These are phyloP conservation scores for Kodamaea laetipori DNA, from an alignment of 805 yeast species.

Conservation along the genomic window DNA sequence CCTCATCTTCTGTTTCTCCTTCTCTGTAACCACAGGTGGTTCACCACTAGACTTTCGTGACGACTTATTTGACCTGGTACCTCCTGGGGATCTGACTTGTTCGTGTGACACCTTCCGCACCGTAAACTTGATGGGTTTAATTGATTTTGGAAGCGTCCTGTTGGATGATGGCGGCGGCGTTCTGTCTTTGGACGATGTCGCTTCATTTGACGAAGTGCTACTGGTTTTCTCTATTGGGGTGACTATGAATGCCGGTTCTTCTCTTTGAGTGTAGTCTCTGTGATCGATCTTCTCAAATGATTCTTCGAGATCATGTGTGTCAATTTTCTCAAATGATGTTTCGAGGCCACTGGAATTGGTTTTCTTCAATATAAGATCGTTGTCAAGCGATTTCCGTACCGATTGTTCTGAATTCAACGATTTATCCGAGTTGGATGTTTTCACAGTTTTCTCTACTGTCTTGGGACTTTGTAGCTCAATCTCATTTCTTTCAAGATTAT, in stretches of 20 bases:
- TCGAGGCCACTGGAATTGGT: too few species aligned
- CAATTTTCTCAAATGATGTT: too few species aligned
- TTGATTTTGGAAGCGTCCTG: conserved; percentile 12
- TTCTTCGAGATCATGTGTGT: too few species aligned
- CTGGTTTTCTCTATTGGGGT: neutral
- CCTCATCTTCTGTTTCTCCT: conserved; percentile 11
- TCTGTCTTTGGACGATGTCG: neutral
- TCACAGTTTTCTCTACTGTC: neutral
- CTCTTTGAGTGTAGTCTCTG: too few species aligned
- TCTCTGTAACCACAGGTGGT: neutral
- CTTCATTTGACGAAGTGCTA: neutral
- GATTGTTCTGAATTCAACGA: conserved; percentile 1
- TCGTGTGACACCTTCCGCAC: conserved; percentile 37
- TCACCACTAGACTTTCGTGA: conserved; percentile 5
- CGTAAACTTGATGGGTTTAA: conserved; percentile 35
- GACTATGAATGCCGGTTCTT: too few species aligned
- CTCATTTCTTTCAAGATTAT: too few species aligned
- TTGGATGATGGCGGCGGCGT: neutral
- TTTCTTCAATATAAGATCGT: too few species aligned
- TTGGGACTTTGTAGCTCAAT: too few species aligned
- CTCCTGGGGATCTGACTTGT: conserved; percentile 18
- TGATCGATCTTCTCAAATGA: too few species aligned
- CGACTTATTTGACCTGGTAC: conserved; percentile 1
- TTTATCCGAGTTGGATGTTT: neutral
- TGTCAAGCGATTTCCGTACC: neutral